These are phyloP conservation scores for Hyphodiscus hymeniophilus DNA, from an alignment of 495 filamentous ascomycete species.

Conservation along the genomic window DNA sequence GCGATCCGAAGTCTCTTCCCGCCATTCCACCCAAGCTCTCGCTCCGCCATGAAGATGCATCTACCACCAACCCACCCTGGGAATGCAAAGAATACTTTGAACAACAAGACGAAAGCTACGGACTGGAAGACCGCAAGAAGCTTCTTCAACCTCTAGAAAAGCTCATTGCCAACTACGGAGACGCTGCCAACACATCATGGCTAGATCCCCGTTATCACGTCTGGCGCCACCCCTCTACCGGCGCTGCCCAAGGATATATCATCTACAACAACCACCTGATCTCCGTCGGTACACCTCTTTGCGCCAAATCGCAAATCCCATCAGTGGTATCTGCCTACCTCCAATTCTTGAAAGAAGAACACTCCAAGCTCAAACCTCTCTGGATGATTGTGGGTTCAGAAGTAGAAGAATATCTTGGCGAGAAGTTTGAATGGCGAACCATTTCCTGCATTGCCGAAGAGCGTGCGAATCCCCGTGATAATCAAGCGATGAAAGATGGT, in stretches of 20 bases:
- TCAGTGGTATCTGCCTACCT: constrained; percentile 65
- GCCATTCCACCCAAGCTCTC: constrained; percentile 44
- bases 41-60: constrained; percentile 73
- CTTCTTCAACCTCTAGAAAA: constrained; percentile 67
- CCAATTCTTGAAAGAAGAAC: constrained; percentile 57
- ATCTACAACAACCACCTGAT: constrained; percentile 64
- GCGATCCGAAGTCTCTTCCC: constrained; percentile 76
- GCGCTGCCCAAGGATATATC: constrained; percentile 72
- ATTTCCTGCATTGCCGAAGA: constrained; percentile 80
- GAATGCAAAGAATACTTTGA: constrained; percentile 19
- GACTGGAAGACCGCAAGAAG: constrained; percentile 25
- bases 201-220: constrained; percentile 74
- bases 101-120: constrained; percentile 9
- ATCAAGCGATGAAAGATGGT: constrained; percentile 19
- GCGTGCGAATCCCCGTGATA: constrained; percentile 53
- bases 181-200: constrained; percentile 83
- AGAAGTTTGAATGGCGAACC: constrained; percentile 72
- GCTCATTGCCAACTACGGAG: constrained; percentile 81
- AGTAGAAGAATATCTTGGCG: constrained; percentile 65
- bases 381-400: constrained; percentile 68
- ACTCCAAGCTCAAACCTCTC: constrained; percentile 60
- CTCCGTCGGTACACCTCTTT: constrained; percentile 74
- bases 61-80: constrained; percentile 55
- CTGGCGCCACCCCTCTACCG: constrained; percentile 69
- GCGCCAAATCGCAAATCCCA: constrained; percentile 61